These are phyloP conservation scores for Naganishia albida DNA, from an alignment of 1,284 basidiomycete species.

Conservation along the genomic window DNA sequence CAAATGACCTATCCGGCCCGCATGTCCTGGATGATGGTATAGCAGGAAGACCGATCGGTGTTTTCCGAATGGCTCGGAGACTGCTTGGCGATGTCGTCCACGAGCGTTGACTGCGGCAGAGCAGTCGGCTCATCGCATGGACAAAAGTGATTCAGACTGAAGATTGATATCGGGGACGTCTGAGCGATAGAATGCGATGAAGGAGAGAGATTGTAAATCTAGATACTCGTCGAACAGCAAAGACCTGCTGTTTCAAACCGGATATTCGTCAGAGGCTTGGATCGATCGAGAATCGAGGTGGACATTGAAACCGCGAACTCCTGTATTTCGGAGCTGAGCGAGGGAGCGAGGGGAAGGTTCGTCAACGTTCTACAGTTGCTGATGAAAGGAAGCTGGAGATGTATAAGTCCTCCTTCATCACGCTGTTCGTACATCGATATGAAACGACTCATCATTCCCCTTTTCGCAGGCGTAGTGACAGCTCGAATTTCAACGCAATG, in stretches of 20 bases:
- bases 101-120: slow-evolving; percentile 6
- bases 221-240: slow-evolving; percentile 4
- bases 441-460: neutral
- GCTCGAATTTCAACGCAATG: neutral
- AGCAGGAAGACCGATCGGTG: neutral
- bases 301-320: neutral
- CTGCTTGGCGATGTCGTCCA: slow-evolving; percentile 11
- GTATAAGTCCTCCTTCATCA: too few species aligned
- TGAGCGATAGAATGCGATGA: too few species aligned
- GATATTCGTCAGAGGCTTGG: slow-evolving; percentile 26
- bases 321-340: slow-evolving; percentile 6
- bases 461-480: neutral
- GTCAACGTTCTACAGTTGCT: slow-evolving; percentile 17
- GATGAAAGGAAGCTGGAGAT: too few species aligned
- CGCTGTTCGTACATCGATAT: too few species aligned
- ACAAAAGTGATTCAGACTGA: too few species aligned
- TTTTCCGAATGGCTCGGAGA: neutral
- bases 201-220: neutral
- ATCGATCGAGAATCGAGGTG: slow-evolving; percentile 14
- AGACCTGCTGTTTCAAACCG: neutral
- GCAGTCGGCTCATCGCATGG: slow-evolving; percentile 15
- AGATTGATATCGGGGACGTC: too few species aligned
- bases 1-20: neutral
- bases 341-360: slow-evolving; percentile 8
- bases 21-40: neutral